Evolutionary conservation across 164 flowering plant species (phyloP), one percentile per base, ranked within the genome.

Genomic region (Taxillus chinensis): DNA sequence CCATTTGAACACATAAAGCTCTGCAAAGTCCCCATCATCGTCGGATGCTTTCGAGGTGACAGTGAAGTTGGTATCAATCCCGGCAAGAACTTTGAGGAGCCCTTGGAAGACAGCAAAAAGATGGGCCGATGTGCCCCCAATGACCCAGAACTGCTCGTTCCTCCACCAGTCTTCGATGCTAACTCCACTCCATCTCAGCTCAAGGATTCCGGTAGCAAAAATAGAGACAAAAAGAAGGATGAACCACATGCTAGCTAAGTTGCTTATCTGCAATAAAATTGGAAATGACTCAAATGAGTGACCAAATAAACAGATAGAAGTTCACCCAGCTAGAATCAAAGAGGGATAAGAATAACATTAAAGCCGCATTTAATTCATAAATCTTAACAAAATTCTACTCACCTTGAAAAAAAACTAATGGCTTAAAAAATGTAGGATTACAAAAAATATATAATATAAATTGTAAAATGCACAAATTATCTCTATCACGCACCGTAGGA

Each of bases 131-230:
- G 93, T 86, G 38, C 96, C 98, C 60, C 98, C 98, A 64, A 92
- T 92, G 76, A 92, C 96, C 98, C 98, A 92, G 69, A 92, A 92
- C 70, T 89, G 98, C 62, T 92, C 98, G 39, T 92, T 92, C 72
- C 98, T 89, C 98, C 98, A 92, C 98, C 92, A 89, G 66, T 92
- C 95, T 39, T 89, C 98, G 39, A 92, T 85, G 41, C 88, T 78
- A 5, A 92, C 96, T 2, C 92, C 90, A 72, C 98, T 83, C 98
- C 98, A 92, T 64, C 93, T 76, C 9, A 92, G 81, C 75, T 92
- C 98, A 17, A 92, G 81, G 53, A 92, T 82, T 41, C 89, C 98
- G 43, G 98, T 92, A 3, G 84, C 79, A 62, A 78, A 73, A 64
- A 92, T 92, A 72, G 98, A 92, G 17, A 81, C 67, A 46, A 92